A percentile compares a stretch with the other conserved stretches of the same genome.
phyloP scores from a whole-genome alignment of 2,329 filamentous ascomycete genomes.

The Colletotrichum scovillei region DNA sequence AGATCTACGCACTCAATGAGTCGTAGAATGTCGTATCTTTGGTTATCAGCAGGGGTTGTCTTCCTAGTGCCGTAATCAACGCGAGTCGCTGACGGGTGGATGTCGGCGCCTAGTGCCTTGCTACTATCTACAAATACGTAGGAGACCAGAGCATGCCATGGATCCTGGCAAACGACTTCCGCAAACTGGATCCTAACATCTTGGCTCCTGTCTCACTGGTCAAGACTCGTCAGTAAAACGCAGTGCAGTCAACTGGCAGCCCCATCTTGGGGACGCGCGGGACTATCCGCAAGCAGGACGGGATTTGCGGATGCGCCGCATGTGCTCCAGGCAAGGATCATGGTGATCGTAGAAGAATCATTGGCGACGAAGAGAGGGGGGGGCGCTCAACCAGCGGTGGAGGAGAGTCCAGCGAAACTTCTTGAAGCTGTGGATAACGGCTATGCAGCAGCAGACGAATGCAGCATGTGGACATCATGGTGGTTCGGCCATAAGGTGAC shows the following conservation, averaged over 20 bases:
- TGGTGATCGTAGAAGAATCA: neutral
- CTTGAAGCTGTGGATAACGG: neutral
- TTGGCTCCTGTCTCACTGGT: neutral
- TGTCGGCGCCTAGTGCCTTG: neutral
- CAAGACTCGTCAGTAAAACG: neutral
- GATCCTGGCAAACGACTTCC: neutral
- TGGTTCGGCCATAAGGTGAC: neutral
- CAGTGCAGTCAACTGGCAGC: neutral
- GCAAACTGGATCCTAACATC: neutral
- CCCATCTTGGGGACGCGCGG: neutral
- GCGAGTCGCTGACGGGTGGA: neutral
- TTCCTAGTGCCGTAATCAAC: neutral
- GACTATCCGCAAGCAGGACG: constrained; percentile 13
- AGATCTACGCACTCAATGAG: neutral
- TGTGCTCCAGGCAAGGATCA: neutral
- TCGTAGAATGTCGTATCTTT: neutral
- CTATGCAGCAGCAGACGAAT: neutral
- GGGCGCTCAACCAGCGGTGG: neutral
- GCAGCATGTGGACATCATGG: neutral
- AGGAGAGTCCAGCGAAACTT: neutral
- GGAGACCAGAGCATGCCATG: neutral
- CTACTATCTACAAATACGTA: neutral
- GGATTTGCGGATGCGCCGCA: neutral
- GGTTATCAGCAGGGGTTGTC: neutral
- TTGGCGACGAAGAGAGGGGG: neutral